Evolutionary conservation across 2,329 filamentous ascomycete species (phyloP).

Genomic region (Colletotrichum trifolii): DNA sequence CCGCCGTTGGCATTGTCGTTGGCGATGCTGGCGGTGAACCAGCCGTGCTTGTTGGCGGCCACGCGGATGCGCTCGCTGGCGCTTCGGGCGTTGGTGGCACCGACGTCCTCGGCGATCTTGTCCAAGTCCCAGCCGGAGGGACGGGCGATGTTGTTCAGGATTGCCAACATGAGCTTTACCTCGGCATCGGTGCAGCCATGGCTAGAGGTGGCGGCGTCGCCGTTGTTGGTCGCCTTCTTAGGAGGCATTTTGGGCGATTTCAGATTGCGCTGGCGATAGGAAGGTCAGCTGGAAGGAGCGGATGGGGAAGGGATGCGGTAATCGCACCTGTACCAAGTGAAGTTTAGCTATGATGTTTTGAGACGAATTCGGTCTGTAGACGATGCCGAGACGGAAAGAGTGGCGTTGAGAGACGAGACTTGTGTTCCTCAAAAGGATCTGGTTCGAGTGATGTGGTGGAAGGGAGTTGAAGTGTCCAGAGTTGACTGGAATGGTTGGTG

Average conservation of each 20-base stretch:
- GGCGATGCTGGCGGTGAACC: constrained; percentile 5
- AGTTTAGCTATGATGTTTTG: background rate
- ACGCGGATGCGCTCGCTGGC: constrained; percentile 5
- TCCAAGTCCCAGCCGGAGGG: constrained; percentile 1
- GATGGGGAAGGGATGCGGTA: background rate
- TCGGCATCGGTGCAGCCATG: constrained; percentile 7
- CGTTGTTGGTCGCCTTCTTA: constrained; percentile 6
- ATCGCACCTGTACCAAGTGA: background rate
- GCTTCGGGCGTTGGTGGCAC: constrained; percentile 16
- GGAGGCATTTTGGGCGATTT: constrained; percentile 11
- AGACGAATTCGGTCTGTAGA: background rate
- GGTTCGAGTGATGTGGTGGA: background rate
- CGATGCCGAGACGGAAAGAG: background rate
- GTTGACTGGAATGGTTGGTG: background rate
- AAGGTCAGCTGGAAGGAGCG: background rate
- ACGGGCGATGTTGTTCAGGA: constrained; percentile 10
- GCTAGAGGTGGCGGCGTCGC: constrained; percentile 1
- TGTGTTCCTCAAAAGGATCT: background rate
- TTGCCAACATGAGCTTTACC: constrained; percentile 17
- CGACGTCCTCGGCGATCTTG: constrained; percentile 7
- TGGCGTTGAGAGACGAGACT: background rate
- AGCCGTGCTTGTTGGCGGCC: constrained; percentile 14
- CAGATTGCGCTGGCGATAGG: background rate
- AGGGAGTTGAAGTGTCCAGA: background rate
- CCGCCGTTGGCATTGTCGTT: background rate